Evolutionary conservation across 1,284 basidiomycete genomes (phyloP).

Genomic region (Ceratobasidium theobromae): DNA sequence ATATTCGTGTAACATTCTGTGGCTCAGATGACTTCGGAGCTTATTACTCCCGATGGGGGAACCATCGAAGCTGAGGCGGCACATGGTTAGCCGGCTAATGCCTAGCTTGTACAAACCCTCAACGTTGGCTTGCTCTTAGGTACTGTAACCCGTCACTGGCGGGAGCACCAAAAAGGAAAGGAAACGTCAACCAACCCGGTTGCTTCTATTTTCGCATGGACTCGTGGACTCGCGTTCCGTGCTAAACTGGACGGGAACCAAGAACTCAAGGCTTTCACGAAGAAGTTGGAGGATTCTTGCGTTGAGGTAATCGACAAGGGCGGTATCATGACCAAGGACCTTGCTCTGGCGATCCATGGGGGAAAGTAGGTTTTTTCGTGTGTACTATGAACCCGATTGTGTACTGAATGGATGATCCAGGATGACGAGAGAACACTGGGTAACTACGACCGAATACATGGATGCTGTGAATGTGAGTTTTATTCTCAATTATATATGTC

Average conservation of each 20-base stretch:
- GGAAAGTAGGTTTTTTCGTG: constrained; percentile 51
- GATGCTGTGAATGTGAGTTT: constrained; percentile 76
- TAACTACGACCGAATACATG: constrained; percentile 88
- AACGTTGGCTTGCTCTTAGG: constrained; percentile 44
- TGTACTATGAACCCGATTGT: neutral
- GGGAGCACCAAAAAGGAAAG: constrained; percentile 93
- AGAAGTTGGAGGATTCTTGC: constrained; percentile 83
- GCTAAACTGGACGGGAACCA: constrained; percentile 90
- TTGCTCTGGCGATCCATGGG: constrained; percentile 93
- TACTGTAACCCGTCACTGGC: constrained; percentile 93
- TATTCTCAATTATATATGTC: neutral
- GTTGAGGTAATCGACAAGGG: constrained; percentile 90
- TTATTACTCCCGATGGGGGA: constrained; percentile 93
- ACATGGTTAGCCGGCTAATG: constrained; percentile 59
- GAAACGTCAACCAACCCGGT: constrained; percentile 98
- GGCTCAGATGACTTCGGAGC: constrained; percentile 97
- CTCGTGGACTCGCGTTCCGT: constrained; percentile 88
- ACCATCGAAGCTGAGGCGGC: constrained; percentile 93
- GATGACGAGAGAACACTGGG: constrained; percentile 92
- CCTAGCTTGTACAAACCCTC: neutral
- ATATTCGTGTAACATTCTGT: constrained; percentile 47
- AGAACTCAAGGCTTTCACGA: constrained; percentile 73
- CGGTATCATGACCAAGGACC: constrained; percentile 94
- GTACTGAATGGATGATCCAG: neutral
- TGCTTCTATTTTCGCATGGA: constrained; percentile 99